Conservation (phyloP, 2,329 filamentous ascomycete species). For the Rachicladosporium sp. region DNA sequence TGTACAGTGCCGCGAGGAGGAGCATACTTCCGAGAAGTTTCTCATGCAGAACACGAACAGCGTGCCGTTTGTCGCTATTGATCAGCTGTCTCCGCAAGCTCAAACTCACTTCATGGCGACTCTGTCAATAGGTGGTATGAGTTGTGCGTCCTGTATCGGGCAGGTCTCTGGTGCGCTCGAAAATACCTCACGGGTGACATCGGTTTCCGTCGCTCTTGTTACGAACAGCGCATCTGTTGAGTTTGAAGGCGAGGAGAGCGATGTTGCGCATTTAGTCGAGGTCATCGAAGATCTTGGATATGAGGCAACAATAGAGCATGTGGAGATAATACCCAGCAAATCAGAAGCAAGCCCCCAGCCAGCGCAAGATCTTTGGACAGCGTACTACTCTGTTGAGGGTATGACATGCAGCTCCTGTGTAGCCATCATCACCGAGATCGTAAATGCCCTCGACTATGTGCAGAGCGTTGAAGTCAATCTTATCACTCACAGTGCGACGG, state of each 20-base stretch:
- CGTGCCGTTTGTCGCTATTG: slow-evolving; percentile 57
- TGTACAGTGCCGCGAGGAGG: too few relatives aligned
- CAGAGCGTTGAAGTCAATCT: too few relatives aligned
- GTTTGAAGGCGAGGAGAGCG: slow-evolving; percentile 19
- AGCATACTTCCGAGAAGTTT: too few relatives aligned
- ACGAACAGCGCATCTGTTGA: slow-evolving; percentile 12
- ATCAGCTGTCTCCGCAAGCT: slow-evolving; percentile 37
- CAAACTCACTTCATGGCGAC: slow-evolving; percentile 21
- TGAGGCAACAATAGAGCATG: slow-evolving; percentile 21
- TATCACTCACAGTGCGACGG: too few relatives aligned
- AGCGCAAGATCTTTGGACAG: too few relatives aligned
- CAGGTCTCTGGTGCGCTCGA: slow-evolving; percentile 37
- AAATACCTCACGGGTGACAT: slow-evolving; percentile 32
- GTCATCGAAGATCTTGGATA: slow-evolving; percentile 38
- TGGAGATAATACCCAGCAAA: too few relatives aligned
- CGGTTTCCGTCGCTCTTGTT: slow-evolving; percentile 39
- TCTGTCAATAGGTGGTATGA: slow-evolving; percentile 44
- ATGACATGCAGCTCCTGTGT: too few relatives aligned
- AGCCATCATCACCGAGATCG: too few relatives aligned
- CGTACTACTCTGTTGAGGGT: too few relatives aligned
- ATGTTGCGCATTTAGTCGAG: slow-evolving; percentile 32
- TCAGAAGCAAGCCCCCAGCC: too few relatives aligned
- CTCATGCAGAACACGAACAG: slow-evolving; percentile 49
- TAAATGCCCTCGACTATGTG: too few relatives aligned
- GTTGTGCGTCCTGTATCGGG: slow-evolving; percentile 43